Conservation (phyloP, 1,139 yeast species). For the Yamadazyma dendronema region DNA sequence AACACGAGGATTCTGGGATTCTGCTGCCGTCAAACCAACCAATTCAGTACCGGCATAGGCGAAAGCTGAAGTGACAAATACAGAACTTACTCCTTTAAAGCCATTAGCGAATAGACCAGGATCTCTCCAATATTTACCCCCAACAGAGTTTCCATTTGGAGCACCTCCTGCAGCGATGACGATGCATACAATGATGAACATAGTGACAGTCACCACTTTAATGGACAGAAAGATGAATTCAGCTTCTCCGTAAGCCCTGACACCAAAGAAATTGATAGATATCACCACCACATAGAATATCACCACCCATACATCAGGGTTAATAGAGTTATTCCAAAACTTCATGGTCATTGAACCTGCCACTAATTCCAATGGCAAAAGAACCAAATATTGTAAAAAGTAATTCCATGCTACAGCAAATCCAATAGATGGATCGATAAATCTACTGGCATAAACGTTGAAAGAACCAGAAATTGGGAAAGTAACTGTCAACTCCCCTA, state of each 20-base stretch:
- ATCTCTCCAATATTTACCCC: slow-evolving; percentile 37
- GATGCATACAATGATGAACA: slow-evolving; percentile 41
- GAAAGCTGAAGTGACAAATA: slow-evolving; percentile 44
- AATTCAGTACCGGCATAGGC: slow-evolving; percentile 43
- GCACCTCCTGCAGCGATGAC: slow-evolving; percentile 44
- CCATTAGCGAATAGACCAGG: slow-evolving; percentile 46
- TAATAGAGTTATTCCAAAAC: slow-evolving; percentile 37
- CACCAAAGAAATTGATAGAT: slow-evolving; percentile 39
- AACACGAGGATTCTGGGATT: slow-evolving; percentile 38
- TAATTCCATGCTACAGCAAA: slow-evolving; percentile 48
- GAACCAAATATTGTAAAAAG: slow-evolving; percentile 37
- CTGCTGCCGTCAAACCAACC: slow-evolving; percentile 43
- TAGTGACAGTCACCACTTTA: slow-evolving; percentile 39
- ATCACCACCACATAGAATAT: slow-evolving; percentile 37
- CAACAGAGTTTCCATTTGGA: slow-evolving; percentile 36
- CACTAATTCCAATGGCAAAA: slow-evolving; percentile 35
- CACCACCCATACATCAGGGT: slow-evolving; percentile 40
- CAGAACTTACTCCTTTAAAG: slow-evolving; percentile 41
- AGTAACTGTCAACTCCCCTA: slow-evolving; percentile 38
- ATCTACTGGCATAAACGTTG: slow-evolving; percentile 38
- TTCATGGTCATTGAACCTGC: slow-evolving; percentile 41
- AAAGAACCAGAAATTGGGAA: slow-evolving; percentile 43
- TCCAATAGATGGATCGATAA: slow-evolving; percentile 41
- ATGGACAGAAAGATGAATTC: slow-evolving; percentile 38
- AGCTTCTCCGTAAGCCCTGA: slow-evolving; percentile 45